Percentiles rank a stretch among this genome's conserved stretches.
Conservation (phyloP, 805 yeast genomes). For the Saccharomycopsis olivae region DNA sequence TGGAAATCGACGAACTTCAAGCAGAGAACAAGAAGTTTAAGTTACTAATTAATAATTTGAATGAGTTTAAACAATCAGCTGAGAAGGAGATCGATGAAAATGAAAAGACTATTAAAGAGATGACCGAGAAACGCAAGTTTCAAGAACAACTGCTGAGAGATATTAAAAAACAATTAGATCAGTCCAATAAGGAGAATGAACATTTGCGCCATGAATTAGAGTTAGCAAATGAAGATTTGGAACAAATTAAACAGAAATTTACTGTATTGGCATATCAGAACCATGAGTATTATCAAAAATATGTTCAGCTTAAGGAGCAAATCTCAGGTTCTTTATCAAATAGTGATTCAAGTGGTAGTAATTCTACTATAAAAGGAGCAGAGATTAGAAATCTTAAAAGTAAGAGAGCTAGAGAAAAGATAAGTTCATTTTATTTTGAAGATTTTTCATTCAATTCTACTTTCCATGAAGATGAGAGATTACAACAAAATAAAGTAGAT, state of each 20-base stretch:
- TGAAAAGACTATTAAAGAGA: neutral
- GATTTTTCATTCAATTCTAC: slow-evolving; percentile 8
- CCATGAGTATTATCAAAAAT: slow-evolving; percentile 6
- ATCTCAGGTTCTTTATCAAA: too few species aligned
- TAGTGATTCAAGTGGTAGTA: too few species aligned
- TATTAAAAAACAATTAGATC: too few species aligned
- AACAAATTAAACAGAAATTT: slow-evolving; percentile 14
- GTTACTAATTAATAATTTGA: too few species aligned
- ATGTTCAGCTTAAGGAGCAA: neutral
- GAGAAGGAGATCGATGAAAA: slow-evolving; percentile 1
- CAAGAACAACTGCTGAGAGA: too few species aligned
- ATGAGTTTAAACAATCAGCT: too few species aligned
- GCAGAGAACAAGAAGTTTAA: too few species aligned
- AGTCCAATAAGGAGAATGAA: too few species aligned
- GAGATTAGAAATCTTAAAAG: neutral
- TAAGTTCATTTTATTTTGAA: slow-evolving; percentile 3
- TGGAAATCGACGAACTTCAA: too few species aligned
- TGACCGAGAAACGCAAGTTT: neutral
- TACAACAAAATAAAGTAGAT: neutral
- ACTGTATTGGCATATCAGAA: slow-evolving; percentile 15
- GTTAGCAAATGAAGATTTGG: slow-evolving; percentile 10
- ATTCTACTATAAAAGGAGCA: too few species aligned
- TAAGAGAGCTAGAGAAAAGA: neutral
- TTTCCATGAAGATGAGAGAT: neutral
- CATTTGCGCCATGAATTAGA: slow-evolving; percentile 4